Base-by-base conservation (phyloP, 257 asterid species). In the Solanum etuberosum region DNA sequence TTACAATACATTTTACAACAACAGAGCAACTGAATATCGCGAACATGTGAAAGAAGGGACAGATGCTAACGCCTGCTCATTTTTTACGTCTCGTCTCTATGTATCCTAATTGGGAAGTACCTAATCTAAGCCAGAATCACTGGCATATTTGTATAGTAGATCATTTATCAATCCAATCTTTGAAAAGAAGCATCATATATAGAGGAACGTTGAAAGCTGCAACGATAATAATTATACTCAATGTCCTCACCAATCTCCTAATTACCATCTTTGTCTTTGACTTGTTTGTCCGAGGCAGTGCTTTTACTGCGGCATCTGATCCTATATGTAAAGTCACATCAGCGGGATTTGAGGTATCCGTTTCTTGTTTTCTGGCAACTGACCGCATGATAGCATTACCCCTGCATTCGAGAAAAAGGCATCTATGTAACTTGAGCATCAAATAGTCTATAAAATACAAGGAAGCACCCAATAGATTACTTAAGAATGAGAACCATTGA, bases 151-250 rank as follows among this genome's bases (percentile, higher is more conserved):
- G 68, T 51, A 48, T 29, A 10, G 85, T 81, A 81, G 21, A 35
- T 93, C 92, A 94, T 88, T 92, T 95, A 89, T 97, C 98, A 38
- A 96, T 94, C 99, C 99, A 96, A 78, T 94, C 99, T 88, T 95
- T 97, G 94, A 95, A 95, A 23, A 97, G 88, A 90, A 97, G 91
- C 91, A 97, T 81, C 91, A 97, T 94, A 65, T 97, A 97, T 8
- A 97, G 91, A 32, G 99, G 97, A 29, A 95, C 72, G 87, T 97
- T 97, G 43, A 97, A 7, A 25, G 94, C 98, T 80, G 98, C 98
- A 89, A 95, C 86, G 51, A 91, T 83, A n/a, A 86, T 85, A 31
- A 96, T 16, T 42, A 93, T 94, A 25, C 97, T 86, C 23, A 93
- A 61, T 5, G 90, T 89, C 57, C 95, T 87, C 86, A 95, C 25